Evolutionary conservation across 768 basidiomycete genomes (phyloP).

Genomic region (Trametes maxima): DNA sequence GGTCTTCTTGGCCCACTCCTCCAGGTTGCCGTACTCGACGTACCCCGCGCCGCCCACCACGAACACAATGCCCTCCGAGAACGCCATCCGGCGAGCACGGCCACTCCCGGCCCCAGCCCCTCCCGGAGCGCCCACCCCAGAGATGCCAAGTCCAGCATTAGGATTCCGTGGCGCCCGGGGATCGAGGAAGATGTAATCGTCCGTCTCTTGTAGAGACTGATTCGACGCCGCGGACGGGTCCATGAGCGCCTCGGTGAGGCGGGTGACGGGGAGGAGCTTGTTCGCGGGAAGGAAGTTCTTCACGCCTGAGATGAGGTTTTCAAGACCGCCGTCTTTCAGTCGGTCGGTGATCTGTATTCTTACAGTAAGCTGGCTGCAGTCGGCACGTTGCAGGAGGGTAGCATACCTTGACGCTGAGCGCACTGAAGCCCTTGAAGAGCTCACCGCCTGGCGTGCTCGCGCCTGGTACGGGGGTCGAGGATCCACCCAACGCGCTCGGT

Average conservation of each 20-base stretch:
- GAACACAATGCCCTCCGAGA: constrained; percentile 88
- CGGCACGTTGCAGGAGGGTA: neutral
- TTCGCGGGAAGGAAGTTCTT: constrained; percentile 97
- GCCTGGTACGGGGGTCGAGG: constrained; percentile 68
- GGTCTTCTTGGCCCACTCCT: constrained; percentile 86
- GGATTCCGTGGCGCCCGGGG: constrained; percentile 72
- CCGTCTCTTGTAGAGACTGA: constrained; percentile 93
- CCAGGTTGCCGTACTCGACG: constrained; percentile 95
- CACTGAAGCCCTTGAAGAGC: constrained; percentile 92
- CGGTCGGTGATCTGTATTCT: constrained; percentile 81
- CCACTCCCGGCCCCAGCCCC: constrained; percentile 36
- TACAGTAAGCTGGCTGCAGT: neutral
- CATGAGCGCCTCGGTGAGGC: constrained; percentile 95
- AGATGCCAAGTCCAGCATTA: constrained; percentile 47
- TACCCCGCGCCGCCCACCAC: constrained; percentile 96
- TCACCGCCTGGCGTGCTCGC: constrained; percentile 76
- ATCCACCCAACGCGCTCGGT: constrained; percentile 59
- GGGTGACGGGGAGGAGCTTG: constrained; percentile 90
- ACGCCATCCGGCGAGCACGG: constrained; percentile 68
- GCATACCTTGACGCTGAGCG: constrained; percentile 83
- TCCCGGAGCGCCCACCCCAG: constrained; percentile 42
- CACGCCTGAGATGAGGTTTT: constrained; percentile 95
- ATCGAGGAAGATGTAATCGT: constrained; percentile 94
- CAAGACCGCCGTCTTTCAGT: constrained; percentile 93
- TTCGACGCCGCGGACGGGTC: constrained; percentile 93